Base-by-base conservation (phyloP, 352 stramenopile genomes). In the Pythium pyrilobum region DNA sequence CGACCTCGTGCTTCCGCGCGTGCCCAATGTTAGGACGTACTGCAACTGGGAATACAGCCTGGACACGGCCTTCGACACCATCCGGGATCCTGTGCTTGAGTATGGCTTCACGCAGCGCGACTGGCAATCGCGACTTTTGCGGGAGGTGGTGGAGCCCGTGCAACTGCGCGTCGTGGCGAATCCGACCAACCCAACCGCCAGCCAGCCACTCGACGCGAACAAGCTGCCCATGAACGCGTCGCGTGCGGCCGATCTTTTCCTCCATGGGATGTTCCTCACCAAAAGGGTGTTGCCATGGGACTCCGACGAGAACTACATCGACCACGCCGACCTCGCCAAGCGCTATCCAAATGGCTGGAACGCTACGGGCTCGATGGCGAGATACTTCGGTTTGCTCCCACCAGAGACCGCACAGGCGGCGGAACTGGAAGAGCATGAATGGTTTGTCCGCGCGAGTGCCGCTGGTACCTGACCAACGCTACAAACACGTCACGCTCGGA, bases 151-250 rank as follows among this genome's bases (percentile, higher is more conserved):
- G 15, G n/a, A 39, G 25, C 24, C 33, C 8, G 25, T 49, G 20
- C 18, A 16, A 13, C 34, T 64, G 9, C 40, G 37, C 2, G 8
- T 59, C 3, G 27, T 59, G 6, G n/a, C 39, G 5, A 57, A 63
- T 21, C 15, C 46, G 5, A 57, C 55, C 7, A 27, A 65, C 15
- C 9, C 29, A 23, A 31, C 5, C 0, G 29, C n/a, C 25, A 59
- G 40, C 28, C 21, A 38, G 5, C 20, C 33, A 23, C 16, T 49
- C 18, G 47, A 52, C n/a, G 31, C 7, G 5, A 29, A 20, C 12
- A 24, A 43, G 1, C 20, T 65, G 21, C 57, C 57, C 15, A 65
- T 65, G 57, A 56, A 65, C 44, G 50, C 50, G 13, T 59, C 57
- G 18, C 37, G 37, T 0, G 57, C 57, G 0, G 42, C 48, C 9